Evolutionary conservation across 768 basidiomycete genomes (phyloP).

Genomic region (Panus rudis): DNA sequence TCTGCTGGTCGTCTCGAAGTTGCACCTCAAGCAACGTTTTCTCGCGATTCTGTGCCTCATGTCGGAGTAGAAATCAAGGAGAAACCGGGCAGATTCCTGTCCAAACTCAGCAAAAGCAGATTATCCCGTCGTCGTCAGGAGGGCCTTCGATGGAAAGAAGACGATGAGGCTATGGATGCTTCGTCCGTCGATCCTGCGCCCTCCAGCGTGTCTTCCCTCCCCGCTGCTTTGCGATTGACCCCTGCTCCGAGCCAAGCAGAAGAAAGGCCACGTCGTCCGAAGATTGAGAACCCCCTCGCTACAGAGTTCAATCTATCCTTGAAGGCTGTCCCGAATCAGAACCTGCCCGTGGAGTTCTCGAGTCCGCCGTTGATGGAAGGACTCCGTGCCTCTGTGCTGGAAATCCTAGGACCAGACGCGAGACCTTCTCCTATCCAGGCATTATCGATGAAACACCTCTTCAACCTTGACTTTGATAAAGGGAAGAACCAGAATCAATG

Average conservation of each 20-base stretch:
- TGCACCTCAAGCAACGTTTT: slow-evolving; percentile 7
- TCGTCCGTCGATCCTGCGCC: not conserved
- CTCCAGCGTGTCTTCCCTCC: not conserved
- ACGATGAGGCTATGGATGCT: too few relatives aligned
- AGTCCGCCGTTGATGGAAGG: slow-evolving; percentile 68
- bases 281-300: slow-evolving; percentile 21
- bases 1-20: slow-evolving; percentile 13
- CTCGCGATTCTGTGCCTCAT: slow-evolving; percentile 18
- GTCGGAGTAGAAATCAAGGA: slow-evolving; percentile 7
- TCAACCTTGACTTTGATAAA: slow-evolving; percentile 22
- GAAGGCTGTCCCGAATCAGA: slow-evolving; percentile 12
- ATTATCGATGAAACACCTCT: slow-evolving; percentile 59
- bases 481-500: slow-evolving; percentile 32
- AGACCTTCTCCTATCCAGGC: slow-evolving; percentile 76
- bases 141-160: not conserved
- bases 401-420: slow-evolving; percentile 48
- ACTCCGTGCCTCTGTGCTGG: slow-evolving; percentile 48
- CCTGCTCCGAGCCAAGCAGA: not conserved
- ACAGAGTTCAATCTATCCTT: slow-evolving; percentile 32
- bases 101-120: not conserved
- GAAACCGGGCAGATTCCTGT: not conserved
- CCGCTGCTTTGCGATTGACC: too few relatives aligned
- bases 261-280: slow-evolving; percentile 1
- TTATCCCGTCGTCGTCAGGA: not conserved
- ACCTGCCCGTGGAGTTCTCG: slow-evolving; percentile 40